Evolutionary conservation across 257 asterid species (phyloP).

Genomic region (Craterostigma plantagineum): DNA sequence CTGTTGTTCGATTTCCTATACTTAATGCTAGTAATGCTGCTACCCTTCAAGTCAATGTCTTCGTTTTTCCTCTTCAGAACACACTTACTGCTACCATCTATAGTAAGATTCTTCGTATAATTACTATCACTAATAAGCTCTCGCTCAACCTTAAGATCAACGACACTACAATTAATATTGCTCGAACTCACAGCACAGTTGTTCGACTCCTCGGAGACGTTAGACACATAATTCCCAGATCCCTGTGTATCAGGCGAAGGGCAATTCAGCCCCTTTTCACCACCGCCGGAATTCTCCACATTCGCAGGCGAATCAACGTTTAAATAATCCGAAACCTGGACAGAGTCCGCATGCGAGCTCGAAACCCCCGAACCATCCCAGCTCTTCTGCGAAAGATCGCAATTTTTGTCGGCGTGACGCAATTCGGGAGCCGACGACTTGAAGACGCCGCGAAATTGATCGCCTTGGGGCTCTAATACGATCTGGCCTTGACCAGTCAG

Average conservation of each 20-base stretch:
- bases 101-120: slow-evolving; percentile 10
- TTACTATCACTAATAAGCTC: slow-evolving; percentile 64
- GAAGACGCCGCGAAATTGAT: slow-evolving; percentile 23
- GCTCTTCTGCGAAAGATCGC: slow-evolving; percentile 20
- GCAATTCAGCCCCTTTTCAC: slow-evolving; percentile 33
- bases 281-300: slow-evolving; percentile 16
- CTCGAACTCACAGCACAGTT: slow-evolving; percentile 30
- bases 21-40: slow-evolving; percentile 22
- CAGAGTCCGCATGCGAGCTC: slow-evolving; percentile 18
- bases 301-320: slow-evolving; percentile 45
- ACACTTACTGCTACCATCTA: background rate
- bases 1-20: slow-evolving; percentile 26
- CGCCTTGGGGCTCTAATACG: slow-evolving; percentile 14
- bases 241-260: slow-evolving; percentile 52
- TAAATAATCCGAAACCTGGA: slow-evolving; percentile 36
- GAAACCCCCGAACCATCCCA: slow-evolving; percentile 34
- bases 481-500: slow-evolving; percentile 1
- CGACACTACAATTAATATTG: slow-evolving; percentile 43
- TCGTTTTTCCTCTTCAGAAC: slow-evolving; percentile 55
- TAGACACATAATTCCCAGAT: slow-evolving; percentile 38
- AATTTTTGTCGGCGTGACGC: slow-evolving; percentile 18
- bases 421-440: slow-evolving; percentile 36
- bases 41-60: slow-evolving; percentile 23
- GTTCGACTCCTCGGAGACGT: slow-evolving; percentile 35
- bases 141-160: slow-evolving; percentile 36